Base-by-base conservation (phyloP, 345 rosid genomes). In the Nephelium lappaceum region DNA sequence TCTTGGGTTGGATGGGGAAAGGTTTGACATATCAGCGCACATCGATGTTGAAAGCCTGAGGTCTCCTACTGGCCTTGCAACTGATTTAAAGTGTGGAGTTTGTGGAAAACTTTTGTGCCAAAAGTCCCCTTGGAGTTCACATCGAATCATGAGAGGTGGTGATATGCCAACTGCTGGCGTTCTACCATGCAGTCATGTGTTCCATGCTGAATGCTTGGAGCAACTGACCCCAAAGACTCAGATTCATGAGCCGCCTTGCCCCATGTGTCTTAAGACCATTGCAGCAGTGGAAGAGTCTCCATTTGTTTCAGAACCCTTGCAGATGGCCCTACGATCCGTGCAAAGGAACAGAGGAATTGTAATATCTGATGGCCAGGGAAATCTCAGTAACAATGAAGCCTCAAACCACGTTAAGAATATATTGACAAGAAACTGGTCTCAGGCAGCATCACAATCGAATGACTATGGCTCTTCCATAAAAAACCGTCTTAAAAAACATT, bases 161-260 rank as follows among this genome's bases (percentile, higher is more conserved):
- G 98, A 93, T 82, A 88, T 92, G 95, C 98, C 97, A 38, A 80
- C 79, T 39, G 89, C 98, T 49, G 97, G 97, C 36, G 84, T 95
- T n/a, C 85, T 95, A 67, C 87, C 94, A 5, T 95, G 98, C 78
- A 83, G 93, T 67, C 98, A 95, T 27, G 91, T 92, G 62, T 95
- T 86, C 83, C 98, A 95, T 80, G 93, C 94, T 5, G 98, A 95
- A 77, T 95, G 98, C 84, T 86, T 95, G 90, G 98, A 95, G 71
- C 91, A 95, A 81, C 79, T 84, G 72, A 90, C 94, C 1, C 89
- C 95, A 18, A 89, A 92, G 72, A 76, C 83, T 69, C 90, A 95
- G 79, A 84, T 85, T 43, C 86, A 87, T 71, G 97, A 95, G 55
- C 98, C 98, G 24, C 88, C 88, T 45, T 91, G 95, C 79, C 98